Evolutionary conservation across 441 rosid genomes (phyloP), one percentile per base, ranked within the genome.

Genomic region (Metrosideros polymorpha): DNA sequence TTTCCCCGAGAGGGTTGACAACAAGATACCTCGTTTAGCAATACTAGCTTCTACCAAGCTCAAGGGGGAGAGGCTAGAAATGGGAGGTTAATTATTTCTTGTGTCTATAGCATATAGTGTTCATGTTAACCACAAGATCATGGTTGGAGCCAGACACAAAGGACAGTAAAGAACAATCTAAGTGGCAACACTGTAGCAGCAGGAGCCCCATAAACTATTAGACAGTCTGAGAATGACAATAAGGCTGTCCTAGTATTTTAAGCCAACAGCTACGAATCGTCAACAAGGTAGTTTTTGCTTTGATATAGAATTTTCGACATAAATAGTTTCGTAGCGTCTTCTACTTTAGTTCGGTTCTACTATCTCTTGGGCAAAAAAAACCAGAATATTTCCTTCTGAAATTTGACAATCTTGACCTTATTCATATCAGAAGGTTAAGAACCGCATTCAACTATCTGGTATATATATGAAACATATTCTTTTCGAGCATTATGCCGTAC

Each of bases 401-500:
- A 66, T 66, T 10, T 19, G 47, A 66, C 77, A 9, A 35, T 35
- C 77, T 39, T 22, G 47, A 42, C 15, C 15, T 22, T 47, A 42
- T 35, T 66, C 77, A 22, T 35, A 66, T 66, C 47, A 10, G 47
- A 66, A 35, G 77, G 45, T 35, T 35, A 66, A 66, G 14, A 66
- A 66, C 39, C 32, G 71, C 39, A 59, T 29, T 59, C 12, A 29
- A 59, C 3, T 7, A 59, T 59, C 71, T 29, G 10, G 39, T 59
- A 15, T 5, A 29, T 66, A 35, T 66, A 35, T 5, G 27, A 35
- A 66, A 19, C 15, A 9, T 9, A 35, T 66, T 66, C 7, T 35
- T 9, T 35, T 19, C 45, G 77, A 5, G 27, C 9, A 35, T 35
- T 22, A 9, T 9, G 77, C 77, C 2, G 77, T 66, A 97, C 99